Evolutionary conservation across 805 yeast genomes (phyloP).

Genomic region (Barnettozyma pratensis): DNA sequence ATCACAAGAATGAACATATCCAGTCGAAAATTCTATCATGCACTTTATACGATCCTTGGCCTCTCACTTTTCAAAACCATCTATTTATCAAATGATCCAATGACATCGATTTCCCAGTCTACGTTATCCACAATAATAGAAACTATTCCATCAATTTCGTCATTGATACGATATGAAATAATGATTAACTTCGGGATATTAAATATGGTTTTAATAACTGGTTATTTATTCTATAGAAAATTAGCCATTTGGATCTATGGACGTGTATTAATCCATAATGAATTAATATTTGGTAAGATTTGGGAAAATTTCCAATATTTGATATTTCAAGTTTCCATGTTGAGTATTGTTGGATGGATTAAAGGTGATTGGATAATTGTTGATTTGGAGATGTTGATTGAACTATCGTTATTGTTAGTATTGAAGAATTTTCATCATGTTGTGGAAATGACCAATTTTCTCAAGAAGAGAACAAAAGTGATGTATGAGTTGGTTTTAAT

Average conservation of each 20-base stretch:
- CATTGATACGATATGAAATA: not conserved
- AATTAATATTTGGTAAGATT: not conserved
- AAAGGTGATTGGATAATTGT: not conserved
- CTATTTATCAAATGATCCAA: not conserved
- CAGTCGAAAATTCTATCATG: not conserved
- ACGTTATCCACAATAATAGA: not conserved
- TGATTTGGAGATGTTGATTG: not conserved
- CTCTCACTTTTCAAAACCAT: not conserved
- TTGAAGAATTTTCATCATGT: slow-evolving; percentile 1
- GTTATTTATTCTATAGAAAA: not conserved
- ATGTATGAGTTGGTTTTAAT: not conserved
- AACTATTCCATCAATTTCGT: not conserved
- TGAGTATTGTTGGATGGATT: not conserved
- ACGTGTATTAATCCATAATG: not conserved
- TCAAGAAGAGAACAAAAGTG: not conserved
- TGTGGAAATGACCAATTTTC: not conserved
- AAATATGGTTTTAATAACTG: not conserved
- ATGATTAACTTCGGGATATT: not conserved
- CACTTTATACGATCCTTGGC: not conserved
- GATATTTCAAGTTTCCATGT: not conserved
- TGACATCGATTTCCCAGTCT: not conserved
- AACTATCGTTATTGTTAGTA: not conserved
- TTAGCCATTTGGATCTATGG: not conserved
- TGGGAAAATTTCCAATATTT: not conserved
- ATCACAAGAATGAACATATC: not conserved